Evolutionary conservation across 2,329 filamentous ascomycete species (phyloP), one percentile per base, ranked within the genome.

Genomic region (Cryoendolithus antarcticus): DNA sequence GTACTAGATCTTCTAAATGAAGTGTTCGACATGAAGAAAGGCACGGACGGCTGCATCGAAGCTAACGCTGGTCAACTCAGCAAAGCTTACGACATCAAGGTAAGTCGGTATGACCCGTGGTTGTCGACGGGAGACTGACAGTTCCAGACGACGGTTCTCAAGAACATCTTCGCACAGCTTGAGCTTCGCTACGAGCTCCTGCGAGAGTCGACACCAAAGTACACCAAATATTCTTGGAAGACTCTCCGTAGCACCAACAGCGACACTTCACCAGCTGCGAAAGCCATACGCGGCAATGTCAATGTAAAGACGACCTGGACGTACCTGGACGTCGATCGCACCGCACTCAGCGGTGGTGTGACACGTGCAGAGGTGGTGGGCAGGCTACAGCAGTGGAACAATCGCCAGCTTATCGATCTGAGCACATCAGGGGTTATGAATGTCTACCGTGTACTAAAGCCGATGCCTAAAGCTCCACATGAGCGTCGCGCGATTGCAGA

Each of bases 151-250:
- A 70, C 58, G 2, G 63, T 69, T 0, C 57, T 78, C 4, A 59
- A 60, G 30, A 69, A 72, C 37, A 65, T 79, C 10, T 75, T 76
- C 37, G 72, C 75, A 0, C 67, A 72, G n/a, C 58, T 80, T 1
- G 76, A 80, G 49, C 60, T 80, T 4, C 69, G 67, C 2, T 77
- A 75, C 43, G 61, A 62, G 0, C 59, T 78, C 0, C 62, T 80
- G 24, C 65, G 75, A 13, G 73, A 69, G 10, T 69, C 66, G 11
- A 78, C 67, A 0, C 72, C 68, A 0, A 70, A 75, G 31, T 80
- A 77, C 43, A 69, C 63, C 6, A 60, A 64, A 1, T 79, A 78
- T 53, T 64, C 63, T 27, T 80, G 69, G 47, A 62, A 62, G 34
- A 55, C 59, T 9, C 44, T 52, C 7, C 42, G 46, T 2, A 42